Percentiles rank a stretch among this genome's conserved stretches.
phyloP scores from a whole-genome alignment of 352 stramenopile genomes.

The Saprolegnia diclina region DNA sequence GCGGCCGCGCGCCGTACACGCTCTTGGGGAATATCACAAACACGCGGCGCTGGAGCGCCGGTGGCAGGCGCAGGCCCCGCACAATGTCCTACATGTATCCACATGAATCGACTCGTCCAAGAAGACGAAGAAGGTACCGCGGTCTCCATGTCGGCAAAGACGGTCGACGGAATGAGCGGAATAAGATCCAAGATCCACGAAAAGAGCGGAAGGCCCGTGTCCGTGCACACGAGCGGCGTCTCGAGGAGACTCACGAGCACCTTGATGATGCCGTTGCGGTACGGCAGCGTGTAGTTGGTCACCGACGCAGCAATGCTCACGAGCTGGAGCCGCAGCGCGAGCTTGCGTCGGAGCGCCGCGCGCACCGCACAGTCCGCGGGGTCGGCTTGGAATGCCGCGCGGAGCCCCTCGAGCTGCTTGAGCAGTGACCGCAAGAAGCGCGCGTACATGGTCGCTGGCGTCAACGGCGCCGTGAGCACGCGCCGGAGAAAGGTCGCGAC shows the following conservation, averaged over 20 bases:
- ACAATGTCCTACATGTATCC: conserved; percentile 54
- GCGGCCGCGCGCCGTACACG: conserved; percentile 31
- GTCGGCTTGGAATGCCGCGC: conserved; percentile 43
- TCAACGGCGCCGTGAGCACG: conserved; percentile 1
- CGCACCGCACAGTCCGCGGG: conserved; percentile 33
- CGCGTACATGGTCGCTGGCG: conserved; percentile 23
- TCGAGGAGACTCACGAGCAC: conserved; percentile 70
- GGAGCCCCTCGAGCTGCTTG: conserved; percentile 64
- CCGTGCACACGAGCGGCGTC: conserved; percentile 54
- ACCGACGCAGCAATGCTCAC: conserved; percentile 64
- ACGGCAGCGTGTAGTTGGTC: conserved; percentile 50
- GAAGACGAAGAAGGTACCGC: neutral
- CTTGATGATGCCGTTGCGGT: conserved; percentile 80
- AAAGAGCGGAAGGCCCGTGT: conserved; percentile 66
- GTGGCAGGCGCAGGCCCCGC: conserved; percentile 48
- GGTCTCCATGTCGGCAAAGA: conserved; percentile 21
- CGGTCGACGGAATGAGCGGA: conserved; percentile 34
- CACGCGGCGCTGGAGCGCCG: conserved; percentile 54
- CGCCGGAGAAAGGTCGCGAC: conserved; percentile 61
- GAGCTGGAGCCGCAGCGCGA: conserved; percentile 71
- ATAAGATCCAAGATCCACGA: conserved; percentile 85
- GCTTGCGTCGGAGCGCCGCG: conserved; percentile 58
- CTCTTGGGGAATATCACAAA: conserved; percentile 65
- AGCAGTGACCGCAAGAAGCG: conserved; percentile 86
- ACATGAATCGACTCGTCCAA: neutral